Evolutionary conservation across 164 flowering plant genomes (phyloP).

Genomic region (Dillenia turbinata): DNA sequence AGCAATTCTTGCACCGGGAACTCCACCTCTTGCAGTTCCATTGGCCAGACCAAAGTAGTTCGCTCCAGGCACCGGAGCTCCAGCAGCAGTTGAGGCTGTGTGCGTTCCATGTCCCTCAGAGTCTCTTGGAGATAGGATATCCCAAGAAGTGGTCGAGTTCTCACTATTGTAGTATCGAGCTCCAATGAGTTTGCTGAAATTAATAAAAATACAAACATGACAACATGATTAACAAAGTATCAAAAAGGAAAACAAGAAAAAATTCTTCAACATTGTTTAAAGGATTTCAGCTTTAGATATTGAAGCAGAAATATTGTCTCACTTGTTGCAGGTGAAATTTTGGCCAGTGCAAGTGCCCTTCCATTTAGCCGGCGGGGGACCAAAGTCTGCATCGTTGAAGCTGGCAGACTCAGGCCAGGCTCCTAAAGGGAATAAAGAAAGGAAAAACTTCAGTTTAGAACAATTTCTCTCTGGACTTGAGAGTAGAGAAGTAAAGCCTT

Average conservation of each 20-base stretch:
- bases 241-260: no score
- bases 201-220: background rate
- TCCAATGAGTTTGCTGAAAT: constrained; percentile 6
- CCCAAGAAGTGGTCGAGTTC: background rate
- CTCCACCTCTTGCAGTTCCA: constrained; percentile 5
- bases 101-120: background rate
- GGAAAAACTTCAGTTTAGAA: background rate
- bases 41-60: background rate
- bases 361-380: background rate
- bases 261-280: no score
- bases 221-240: background rate
- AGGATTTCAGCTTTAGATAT: background rate
- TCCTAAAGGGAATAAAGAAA: background rate
- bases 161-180: constrained; percentile 2
- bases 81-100: constrained; percentile 4
- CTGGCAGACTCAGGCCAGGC: background rate
- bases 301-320: background rate
- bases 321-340: constrained; percentile 6
- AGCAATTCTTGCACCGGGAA: constrained; percentile 5
- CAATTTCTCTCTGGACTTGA: no score
- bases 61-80: background rate
- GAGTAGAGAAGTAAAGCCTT: no score
- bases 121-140: background rate
- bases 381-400: background rate
- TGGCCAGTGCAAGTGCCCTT: background rate